Base-by-base conservation (phyloP, 768 basidiomycete species). In the Trametes cinnabarina region DNA sequence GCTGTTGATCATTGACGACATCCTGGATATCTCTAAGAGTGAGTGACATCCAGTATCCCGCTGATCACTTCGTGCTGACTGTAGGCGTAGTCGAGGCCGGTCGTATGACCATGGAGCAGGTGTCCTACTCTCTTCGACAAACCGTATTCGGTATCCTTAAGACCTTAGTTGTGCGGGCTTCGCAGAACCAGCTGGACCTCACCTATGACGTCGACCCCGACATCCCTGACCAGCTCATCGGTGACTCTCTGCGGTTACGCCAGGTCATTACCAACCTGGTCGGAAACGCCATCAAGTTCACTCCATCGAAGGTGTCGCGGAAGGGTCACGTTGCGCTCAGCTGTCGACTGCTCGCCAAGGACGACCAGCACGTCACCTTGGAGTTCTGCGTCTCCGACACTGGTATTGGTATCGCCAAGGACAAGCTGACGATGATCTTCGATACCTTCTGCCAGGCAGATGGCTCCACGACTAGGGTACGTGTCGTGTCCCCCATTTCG, bases 1-100 rank as follows among this genome's bases (percentile, higher is more conserved):
- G 58, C 77, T 99, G 44, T 78, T 98, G 66, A 99, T 99, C 74
- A 99, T 99, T 62, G 96, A 99, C 71, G 97, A 98, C 72, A 98
- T 99, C 65, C 82, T 98, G 79, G 97, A 99, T 80, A 98, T 98
- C 62, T 98, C 95, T 17, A 99, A 99, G 83, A 98, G 95, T 97
- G 65, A n/a, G 54, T 40, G 10, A 15, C 55, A 92, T 82, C 20
- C n/a, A 3, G 22, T 9, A 39, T 47, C 25, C 7, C 20, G 1
- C 7, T 15, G n/a, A n/a, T 26, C 12, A 28, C 12, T 7, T 5
- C 10, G 8, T 14, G 15, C 39, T 42, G 40, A 35, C 39, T 15
- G 19, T 47, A 49, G 62, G 43, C 64, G 8, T 65, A 97, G 95
- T 98, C 68, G 97, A 99, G 74, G 97, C 96, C 39, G 97, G 97